These are phyloP conservation scores for Kuraishia hungarica DNA, from an alignment of 805 yeast species.

Conservation along the genomic window DNA sequence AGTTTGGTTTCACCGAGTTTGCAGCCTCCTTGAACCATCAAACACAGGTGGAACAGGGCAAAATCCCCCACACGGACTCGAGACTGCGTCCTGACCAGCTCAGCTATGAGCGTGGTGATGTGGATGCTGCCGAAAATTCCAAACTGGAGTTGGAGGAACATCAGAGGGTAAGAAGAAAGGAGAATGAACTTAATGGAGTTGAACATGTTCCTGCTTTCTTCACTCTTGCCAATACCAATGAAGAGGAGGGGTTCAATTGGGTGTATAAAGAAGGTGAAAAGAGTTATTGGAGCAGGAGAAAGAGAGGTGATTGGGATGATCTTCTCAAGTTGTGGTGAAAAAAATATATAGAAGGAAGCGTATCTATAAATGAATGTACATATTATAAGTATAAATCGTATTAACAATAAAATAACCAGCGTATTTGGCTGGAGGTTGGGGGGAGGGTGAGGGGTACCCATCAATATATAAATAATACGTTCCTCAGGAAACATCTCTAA, in stretches of 20 bases:
- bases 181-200: conserved; percentile 33
- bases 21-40: conserved; percentile 78
- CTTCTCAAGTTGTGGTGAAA: conserved; percentile 50
- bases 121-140: conserved; percentile 61
- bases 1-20: conserved; percentile 82
- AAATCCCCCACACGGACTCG: conserved; percentile 80
- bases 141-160: conserved; percentile 67
- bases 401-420: too few relatives aligned
- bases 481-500: background rate
- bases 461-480: too few relatives aligned
- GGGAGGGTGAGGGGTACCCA: too few relatives aligned
- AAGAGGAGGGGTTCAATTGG: conserved; percentile 36
- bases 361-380: too few relatives aligned
- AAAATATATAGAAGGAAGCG: too few relatives aligned
- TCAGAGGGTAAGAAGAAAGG: conserved; percentile 72
- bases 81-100: conserved; percentile 83
- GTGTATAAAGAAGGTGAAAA: conserved; percentile 44
- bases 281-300: conserved; percentile 78
- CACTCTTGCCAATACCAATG: conserved; percentile 28
- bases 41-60: conserved; percentile 56
- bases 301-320: conserved; percentile 50
- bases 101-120: conserved; percentile 58
- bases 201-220: conserved; percentile 59
- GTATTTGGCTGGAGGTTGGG: too few relatives aligned
- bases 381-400: too few relatives aligned